Base-by-base conservation (phyloP, 139 green algal species). In the Chlamydomonas incerta region DNA sequence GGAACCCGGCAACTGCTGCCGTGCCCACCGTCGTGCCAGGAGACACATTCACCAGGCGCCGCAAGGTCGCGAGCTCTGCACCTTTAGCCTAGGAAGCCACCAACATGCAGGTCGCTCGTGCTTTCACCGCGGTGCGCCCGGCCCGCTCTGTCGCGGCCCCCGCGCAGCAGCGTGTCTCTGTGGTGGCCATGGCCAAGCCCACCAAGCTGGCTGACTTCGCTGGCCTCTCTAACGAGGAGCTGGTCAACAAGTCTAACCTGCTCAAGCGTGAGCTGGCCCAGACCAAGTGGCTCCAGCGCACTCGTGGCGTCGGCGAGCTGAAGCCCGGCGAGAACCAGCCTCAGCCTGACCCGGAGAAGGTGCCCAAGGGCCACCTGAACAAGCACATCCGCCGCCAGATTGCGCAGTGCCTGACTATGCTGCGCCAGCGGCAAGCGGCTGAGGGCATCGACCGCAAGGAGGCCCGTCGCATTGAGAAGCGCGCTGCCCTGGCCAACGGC, bases 391-490 rank as follows among this genome's bases (percentile, higher is more conserved):
- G 87, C 23, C 77, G 76, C 11, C 89, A 93, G 57, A 73, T 93
- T 70, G 89, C 91, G 0, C 89, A 93, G 87, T 85, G 92, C 63
- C 75, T 90, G 62, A 94, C 91, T 13, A 34, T 94, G 21, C 35
- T 91, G 66, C 86, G 91, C 33, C 74, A 92, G 81, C 80, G 89
- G 14, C 88, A 94, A 83, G 85, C 91, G 11, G 83, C 80, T 33
- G 91, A 90, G 3, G 89, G 89, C 83, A 86, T 94, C 37, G 46
- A 74, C 65, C 26, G 55, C 55, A 83, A 81, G 74, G 55, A 87
- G 24, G 81, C 69, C 21, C 77, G 83, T 34, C 57, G 87, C 57
- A 72, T 92, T 20, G 77, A 90, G 87, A 93, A 89, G 90, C 47
- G 74, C 31, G 88, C 80, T 24, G 67, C 68, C 33, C 68, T 92